Conservation (phyloP, 1,284 basidiomycete genomes). For the Fistulinella cinereoalba region DNA sequence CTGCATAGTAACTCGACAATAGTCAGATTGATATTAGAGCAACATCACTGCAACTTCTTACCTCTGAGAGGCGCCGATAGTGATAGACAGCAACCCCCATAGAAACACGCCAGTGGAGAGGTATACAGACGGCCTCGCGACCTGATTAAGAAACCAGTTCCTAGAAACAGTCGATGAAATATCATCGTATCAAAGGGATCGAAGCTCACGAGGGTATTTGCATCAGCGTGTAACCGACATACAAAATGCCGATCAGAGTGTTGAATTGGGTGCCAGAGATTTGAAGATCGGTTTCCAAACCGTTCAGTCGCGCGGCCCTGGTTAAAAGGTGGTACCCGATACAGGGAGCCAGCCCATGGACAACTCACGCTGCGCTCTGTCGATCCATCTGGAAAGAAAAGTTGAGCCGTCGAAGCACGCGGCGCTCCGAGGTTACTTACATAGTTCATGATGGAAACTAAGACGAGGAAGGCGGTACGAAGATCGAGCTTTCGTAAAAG, state of each 20-base stretch:
- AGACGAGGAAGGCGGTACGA: slow-evolving; percentile 61
- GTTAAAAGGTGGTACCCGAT: no score
- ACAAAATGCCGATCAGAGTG: slow-evolving; percentile 70
- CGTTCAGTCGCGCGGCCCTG: slow-evolving; percentile 66
- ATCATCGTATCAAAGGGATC: neutral
- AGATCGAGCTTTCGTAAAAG: slow-evolving; percentile 62
- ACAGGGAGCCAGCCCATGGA: no score
- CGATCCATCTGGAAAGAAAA: slow-evolving; percentile 55
- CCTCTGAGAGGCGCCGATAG: slow-evolving; percentile 13
- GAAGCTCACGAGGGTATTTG: slow-evolving; percentile 65
- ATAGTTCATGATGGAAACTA: slow-evolving; percentile 71
- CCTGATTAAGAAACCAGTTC: slow-evolving; percentile 70
- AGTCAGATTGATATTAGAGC: no score
- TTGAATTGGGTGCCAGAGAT: slow-evolving; percentile 66
- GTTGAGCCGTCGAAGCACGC: neutral
- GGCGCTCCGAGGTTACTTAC: slow-evolving; percentile 34
- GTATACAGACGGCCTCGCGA: slow-evolving; percentile 72
- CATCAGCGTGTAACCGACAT: slow-evolving; percentile 78
- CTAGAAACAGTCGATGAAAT: slow-evolving; percentile 32
- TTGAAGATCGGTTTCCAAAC: slow-evolving; percentile 68
- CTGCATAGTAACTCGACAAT: slow-evolving; percentile 35
- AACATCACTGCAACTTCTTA: no score
- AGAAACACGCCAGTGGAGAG: slow-evolving; percentile 66
- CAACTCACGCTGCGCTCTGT: slow-evolving; percentile 59
- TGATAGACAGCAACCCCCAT: slow-evolving; percentile 50